phyloP scores from a whole-genome alignment of 169 alveolate species.

The Plasmodium adleri region DNA sequence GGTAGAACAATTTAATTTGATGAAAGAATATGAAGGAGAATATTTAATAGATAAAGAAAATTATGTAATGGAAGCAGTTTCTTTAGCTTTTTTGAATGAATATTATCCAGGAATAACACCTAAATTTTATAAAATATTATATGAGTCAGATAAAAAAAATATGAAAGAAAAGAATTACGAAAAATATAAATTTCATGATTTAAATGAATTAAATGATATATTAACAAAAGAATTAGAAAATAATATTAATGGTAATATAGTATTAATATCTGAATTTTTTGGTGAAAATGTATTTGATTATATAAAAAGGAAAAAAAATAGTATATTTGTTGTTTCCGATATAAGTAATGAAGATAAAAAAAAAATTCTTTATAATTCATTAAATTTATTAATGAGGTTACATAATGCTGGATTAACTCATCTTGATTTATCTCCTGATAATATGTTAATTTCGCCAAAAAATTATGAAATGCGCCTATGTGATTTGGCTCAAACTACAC shows the following conservation, averaged over 20 bases:
- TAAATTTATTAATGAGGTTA: slow-evolving; percentile 74
- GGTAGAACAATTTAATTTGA: slow-evolving; percentile 82
- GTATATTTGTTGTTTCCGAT: slow-evolving; percentile 4
- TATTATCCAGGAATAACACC: slow-evolving; percentile 80
- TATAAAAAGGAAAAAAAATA: slow-evolving; percentile 75
- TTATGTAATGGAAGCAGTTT: slow-evolving; percentile 87
- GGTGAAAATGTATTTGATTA: slow-evolving; percentile 80
- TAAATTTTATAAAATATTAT: slow-evolving; percentile 79
- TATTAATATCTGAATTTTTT: slow-evolving; percentile 78
- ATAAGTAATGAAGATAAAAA: slow-evolving; percentile 80
- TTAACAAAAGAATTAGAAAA: slow-evolving; percentile 17
- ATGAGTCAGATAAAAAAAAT: slow-evolving; percentile 62
- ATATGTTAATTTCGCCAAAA: slow-evolving; percentile 80
- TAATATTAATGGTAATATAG: slow-evolving; percentile 79
- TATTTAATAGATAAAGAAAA: slow-evolving; percentile 88
- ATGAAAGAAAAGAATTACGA: neutral
- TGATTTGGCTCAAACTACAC: slow-evolving; percentile 86
- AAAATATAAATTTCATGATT: slow-evolving; percentile 11
- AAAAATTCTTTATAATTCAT: slow-evolving; percentile 78
- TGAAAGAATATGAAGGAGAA: slow-evolving; percentile 82
- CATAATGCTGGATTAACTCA: slow-evolving; percentile 86
- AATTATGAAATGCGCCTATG: slow-evolving; percentile 82
- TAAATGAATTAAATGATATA: slow-evolving; percentile 56
- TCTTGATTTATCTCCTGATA: slow-evolving; percentile 87
- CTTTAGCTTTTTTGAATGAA: slow-evolving; percentile 79